A percentile compares a stretch with the other conserved stretches of the same genome.
phyloP scores from a whole-genome alignment of 768 basidiomycete species.

The Pisolithus sp. region DNA sequence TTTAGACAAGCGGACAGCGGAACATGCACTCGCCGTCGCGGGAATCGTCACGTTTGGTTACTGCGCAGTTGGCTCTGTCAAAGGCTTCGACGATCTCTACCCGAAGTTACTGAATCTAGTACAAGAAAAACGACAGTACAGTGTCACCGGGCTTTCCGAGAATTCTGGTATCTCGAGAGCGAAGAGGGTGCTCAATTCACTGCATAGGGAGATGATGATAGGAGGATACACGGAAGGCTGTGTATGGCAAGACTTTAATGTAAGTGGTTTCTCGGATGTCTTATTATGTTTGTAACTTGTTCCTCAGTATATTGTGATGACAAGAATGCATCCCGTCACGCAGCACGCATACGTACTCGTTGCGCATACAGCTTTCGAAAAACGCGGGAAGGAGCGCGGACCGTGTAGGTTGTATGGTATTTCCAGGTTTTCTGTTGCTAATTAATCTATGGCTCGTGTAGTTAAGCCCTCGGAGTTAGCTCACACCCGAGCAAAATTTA shows the following conservation, averaged over 20 bases:
- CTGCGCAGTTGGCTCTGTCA: slow-evolving; percentile 87
- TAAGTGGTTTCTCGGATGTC: slow-evolving; percentile 34
- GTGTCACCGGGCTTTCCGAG: slow-evolving; percentile 52
- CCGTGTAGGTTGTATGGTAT: slow-evolving; percentile 45
- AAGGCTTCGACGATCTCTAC: slow-evolving; percentile 96
- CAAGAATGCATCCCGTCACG: slow-evolving; percentile 84
- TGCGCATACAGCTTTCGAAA: slow-evolving; percentile 88
- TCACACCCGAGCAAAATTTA: slow-evolving; percentile 71
- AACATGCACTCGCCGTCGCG: slow-evolving; percentile 92
- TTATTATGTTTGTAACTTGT: not conserved
- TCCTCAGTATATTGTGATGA: slow-evolving; percentile 82
- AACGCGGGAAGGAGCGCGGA: slow-evolving; percentile 75
- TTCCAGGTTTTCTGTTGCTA: not conserved
- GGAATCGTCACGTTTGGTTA: slow-evolving; percentile 88
- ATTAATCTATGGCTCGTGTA: slow-evolving; percentile 23
- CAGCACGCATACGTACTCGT: slow-evolving; percentile 91
- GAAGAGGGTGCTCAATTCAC: slow-evolving; percentile 72
- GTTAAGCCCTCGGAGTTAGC: slow-evolving; percentile 82
- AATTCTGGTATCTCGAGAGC: slow-evolving; percentile 50
- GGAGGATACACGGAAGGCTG: slow-evolving; percentile 86
- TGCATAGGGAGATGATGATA: slow-evolving; percentile 91
- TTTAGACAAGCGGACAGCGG: slow-evolving; percentile 82
- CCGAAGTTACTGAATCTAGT: slow-evolving; percentile 92
- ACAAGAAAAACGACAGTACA: slow-evolving; percentile 73
- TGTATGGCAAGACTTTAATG: slow-evolving; percentile 95